Percentiles rank a stretch among this genome's conserved stretches.
phyloP scores from a whole-genome alignment of 805 yeast species.

The Yamadazyma paraphyllophila region DNA sequence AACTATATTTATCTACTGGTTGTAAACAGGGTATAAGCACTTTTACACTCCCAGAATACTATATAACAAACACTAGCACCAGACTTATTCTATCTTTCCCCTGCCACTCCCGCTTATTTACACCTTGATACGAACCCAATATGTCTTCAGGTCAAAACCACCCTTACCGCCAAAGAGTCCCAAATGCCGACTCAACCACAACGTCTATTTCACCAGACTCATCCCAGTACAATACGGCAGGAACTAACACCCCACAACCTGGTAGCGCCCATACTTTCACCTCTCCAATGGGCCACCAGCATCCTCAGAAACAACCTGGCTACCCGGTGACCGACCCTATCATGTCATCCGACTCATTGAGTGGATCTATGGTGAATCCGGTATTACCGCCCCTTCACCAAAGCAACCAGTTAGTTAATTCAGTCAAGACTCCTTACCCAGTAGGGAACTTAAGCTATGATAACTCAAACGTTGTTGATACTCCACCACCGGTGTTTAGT shows the following conservation, averaged over 20 bases:
- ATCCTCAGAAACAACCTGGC: background rate
- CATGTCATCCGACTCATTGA: background rate
- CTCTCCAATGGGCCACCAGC: background rate
- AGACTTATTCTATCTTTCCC: too few species aligned
- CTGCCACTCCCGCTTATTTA: background rate
- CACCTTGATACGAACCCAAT: background rate
- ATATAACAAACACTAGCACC: too few species aligned
- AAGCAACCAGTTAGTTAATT: conserved; percentile 1
- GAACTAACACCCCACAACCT: conserved; percentile 1
- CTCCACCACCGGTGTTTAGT: conserved; percentile 28
- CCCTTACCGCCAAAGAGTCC: conserved; percentile 28
- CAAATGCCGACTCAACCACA: conserved; percentile 5
- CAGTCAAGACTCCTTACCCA: conserved; percentile 3
- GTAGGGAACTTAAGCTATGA: background rate
- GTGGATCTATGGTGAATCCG: background rate
- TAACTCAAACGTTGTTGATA: conserved; percentile 10
- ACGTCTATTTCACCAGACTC: conserved; percentile 4
- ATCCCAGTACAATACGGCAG: conserved; percentile 11
- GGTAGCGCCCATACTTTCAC: background rate
- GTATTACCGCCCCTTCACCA: background rate
- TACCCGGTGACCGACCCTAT: conserved; percentile 4
- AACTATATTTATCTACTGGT: background rate
- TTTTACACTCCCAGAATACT: too few species aligned
- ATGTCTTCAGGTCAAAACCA: conserved; percentile 19
- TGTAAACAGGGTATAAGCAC: background rate